These are phyloP conservation scores for Borealophlyctis nickersoniae DNA, from an alignment of 192 early-diverging fungal species.

Conservation along the genomic window DNA sequence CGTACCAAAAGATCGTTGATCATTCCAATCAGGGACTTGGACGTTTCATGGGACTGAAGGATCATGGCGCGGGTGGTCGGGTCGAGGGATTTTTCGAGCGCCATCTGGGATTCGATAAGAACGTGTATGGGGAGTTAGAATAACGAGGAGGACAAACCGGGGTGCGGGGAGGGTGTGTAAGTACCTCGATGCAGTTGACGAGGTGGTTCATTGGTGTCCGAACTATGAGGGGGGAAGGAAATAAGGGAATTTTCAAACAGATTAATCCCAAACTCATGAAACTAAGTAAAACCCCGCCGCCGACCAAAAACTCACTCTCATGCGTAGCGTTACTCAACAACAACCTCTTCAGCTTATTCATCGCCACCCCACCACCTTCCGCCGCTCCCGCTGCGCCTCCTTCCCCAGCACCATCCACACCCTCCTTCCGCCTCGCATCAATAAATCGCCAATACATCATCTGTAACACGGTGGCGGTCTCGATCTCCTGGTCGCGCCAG, in stretches of 20 bases:
- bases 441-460: not conserved
- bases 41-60: not conserved
- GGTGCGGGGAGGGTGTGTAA: too few relatives aligned
- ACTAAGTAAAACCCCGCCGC: too few relatives aligned
- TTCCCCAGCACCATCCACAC: not conserved
- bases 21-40: not conserved
- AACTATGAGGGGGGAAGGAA: too few relatives aligned
- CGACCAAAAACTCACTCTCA: too few relatives aligned
- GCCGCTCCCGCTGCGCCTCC: too few relatives aligned
- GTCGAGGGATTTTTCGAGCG: not conserved
- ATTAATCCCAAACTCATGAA: too few relatives aligned
- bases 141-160: too few relatives aligned
- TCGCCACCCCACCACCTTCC: not conserved
- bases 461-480: not conserved
- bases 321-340: constrained; percentile 1
- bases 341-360: not conserved
- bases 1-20: not conserved
- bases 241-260: too few relatives aligned
- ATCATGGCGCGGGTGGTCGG: not conserved
- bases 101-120: too few relatives aligned
- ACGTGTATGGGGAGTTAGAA: too few relatives aligned
- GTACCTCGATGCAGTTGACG: not conserved
- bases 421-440: not conserved
- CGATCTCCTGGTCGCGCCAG: not conserved
- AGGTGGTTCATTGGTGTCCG: not conserved